Evolutionary conservation across 2,329 filamentous ascomycete genomes (phyloP).

Genomic region (Stemphylium vesicarium): DNA sequence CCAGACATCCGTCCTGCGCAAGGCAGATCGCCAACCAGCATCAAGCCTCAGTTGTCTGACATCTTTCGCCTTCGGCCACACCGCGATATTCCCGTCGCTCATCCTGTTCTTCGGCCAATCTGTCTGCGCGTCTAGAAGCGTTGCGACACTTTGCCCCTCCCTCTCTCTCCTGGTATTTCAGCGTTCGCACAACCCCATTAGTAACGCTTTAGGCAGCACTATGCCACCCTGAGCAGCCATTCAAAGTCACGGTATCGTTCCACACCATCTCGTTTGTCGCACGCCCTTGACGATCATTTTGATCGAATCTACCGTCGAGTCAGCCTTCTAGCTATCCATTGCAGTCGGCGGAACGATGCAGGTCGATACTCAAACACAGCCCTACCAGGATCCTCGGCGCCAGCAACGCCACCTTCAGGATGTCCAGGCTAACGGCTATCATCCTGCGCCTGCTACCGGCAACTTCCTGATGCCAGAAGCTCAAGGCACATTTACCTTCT

Average conservation of each 20-base stretch:
- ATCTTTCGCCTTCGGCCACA: constrained; percentile 28
- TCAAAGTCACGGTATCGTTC: constrained; percentile 40
- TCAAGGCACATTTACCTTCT: constrained; percentile 45
- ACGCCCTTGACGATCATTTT: constrained; percentile 15
- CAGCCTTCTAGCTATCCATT: constrained; percentile 28
- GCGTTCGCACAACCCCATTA: constrained; percentile 23
- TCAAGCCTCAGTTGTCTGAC: constrained; percentile 36
- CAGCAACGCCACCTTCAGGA: constrained; percentile 44
- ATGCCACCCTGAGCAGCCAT: constrained; percentile 41
- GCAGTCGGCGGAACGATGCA: constrained; percentile 33
- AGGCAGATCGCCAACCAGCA: constrained; percentile 42
- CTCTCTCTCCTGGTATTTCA: constrained; percentile 18
- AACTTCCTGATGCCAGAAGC: constrained; percentile 39
- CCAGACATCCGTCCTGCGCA: constrained; percentile 32
- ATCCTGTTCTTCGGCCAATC: constrained; percentile 19
- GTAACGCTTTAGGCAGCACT: constrained; percentile 37
- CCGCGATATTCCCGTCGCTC: constrained; percentile 33
- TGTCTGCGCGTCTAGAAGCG: constrained; percentile 20
- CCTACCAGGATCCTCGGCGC: constrained; percentile 42
- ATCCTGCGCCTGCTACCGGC: constrained; percentile 24
- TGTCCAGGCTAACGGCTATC: constrained; percentile 36
- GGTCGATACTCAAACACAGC: constrained; percentile 43
- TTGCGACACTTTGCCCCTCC: constrained; percentile 19
- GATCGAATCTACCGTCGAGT: constrained; percentile 20
- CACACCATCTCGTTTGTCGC: constrained; percentile 17